phyloP scores from a whole-genome alignment of 345 rosid species.

The Populus euphratica region DNA sequence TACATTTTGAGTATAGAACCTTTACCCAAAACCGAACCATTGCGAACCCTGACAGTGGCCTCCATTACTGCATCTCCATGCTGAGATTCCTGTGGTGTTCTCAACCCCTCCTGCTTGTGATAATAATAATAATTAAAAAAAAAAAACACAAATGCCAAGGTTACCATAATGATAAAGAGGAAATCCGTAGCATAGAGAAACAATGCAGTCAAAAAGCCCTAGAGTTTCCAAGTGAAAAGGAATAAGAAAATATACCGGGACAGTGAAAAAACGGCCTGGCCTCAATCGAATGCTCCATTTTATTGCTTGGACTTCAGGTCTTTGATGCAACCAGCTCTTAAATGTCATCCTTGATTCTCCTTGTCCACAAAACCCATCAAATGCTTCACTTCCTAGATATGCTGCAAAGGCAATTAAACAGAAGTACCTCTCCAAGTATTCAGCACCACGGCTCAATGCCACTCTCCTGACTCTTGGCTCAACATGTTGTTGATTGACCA shows the following conservation, averaged over 20 bases:
- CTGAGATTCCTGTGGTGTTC: constrained; percentile 75
- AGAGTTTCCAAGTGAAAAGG: neutral
- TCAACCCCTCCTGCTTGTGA: constrained; percentile 63
- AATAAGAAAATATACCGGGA: constrained; percentile 58
- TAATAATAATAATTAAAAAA: constrained; percentile 1
- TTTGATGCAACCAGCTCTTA: constrained; percentile 84
- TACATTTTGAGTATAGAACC: constrained; percentile 89
- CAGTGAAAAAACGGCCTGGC: constrained; percentile 83
- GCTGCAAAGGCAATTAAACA: constrained; percentile 95
- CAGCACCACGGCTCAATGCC: constrained; percentile 93
- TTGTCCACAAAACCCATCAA: constrained; percentile 81
- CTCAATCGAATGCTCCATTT: constrained; percentile 93
- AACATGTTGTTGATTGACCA: constrained; percentile 83
- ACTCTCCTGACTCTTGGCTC: constrained; percentile 88
- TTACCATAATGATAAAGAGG: neutral
- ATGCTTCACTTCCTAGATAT: constrained; percentile 91
- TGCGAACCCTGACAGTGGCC: constrained; percentile 74
- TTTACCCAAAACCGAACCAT: constrained; percentile 86
- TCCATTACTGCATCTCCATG: constrained; percentile 99
- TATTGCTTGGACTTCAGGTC: constrained; percentile 95
- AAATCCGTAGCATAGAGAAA: neutral
- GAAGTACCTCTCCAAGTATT: constrained; percentile 84
- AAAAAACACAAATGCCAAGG: neutral
- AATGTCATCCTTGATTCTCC: constrained; percentile 74
- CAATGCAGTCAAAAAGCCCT: neutral